These are phyloP conservation scores for Sutorius australiensis DNA, from an alignment of 768 basidiomycete species.

Conservation along the genomic window DNA sequence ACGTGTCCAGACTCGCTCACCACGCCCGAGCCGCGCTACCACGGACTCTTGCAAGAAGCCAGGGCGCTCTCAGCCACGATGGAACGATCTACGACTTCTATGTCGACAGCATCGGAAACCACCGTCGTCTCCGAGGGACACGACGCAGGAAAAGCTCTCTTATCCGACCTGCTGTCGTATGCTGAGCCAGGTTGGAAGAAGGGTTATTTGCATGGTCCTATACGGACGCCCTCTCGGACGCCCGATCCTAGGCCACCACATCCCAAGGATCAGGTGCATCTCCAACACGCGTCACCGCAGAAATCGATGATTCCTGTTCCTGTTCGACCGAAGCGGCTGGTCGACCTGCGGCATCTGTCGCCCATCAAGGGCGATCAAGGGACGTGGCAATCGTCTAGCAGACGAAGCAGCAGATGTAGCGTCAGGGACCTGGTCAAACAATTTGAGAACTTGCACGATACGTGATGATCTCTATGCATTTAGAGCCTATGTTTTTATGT, in stretches of 20 bases:
- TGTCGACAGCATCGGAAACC: conserved; percentile 14
- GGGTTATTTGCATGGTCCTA: conserved; percentile 42
- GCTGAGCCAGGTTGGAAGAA: conserved; percentile 31
- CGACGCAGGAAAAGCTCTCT: conserved; percentile 36
- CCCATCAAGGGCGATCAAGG: conserved; percentile 40
- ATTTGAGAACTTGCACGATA: conserved; percentile 45
- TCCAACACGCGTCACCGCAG: conserved; percentile 49
- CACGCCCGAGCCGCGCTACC: conserved; percentile 50
- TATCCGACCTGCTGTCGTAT: conserved; percentile 47
- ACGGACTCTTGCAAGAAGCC: conserved; percentile 41
- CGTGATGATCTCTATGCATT: conserved; percentile 7
- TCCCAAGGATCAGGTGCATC: conserved; percentile 63
- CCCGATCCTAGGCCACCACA: conserved; percentile 42
- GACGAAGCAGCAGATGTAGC: conserved; percentile 64
- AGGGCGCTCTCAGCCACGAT: conserved; percentile 19
- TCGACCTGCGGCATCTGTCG: conserved; percentile 44
- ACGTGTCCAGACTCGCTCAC: not conserved
- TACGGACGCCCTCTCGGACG: conserved; percentile 56
- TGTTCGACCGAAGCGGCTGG: conserved; percentile 44
- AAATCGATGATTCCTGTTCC: conserved; percentile 43
- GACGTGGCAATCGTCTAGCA: conserved; percentile 27
- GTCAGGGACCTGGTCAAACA: conserved; percentile 68
- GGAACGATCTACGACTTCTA: conserved; percentile 14
- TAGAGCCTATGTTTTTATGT: not conserved
- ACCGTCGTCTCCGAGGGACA: conserved; percentile 35